phyloP scores from a whole-genome alignment of 257 asterid genomes.

The Nicotiana sylvestris region DNA sequence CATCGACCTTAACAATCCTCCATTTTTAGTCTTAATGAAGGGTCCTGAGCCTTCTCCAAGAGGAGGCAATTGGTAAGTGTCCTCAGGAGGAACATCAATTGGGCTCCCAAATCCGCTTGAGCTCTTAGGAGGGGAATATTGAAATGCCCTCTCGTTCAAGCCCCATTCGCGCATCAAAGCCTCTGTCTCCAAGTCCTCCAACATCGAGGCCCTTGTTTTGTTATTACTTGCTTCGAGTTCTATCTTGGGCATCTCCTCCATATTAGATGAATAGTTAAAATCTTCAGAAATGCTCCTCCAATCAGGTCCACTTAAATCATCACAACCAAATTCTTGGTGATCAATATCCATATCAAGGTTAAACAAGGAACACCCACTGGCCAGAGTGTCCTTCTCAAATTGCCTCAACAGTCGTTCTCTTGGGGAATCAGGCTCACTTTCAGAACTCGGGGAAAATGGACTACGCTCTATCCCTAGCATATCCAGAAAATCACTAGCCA shows the following conservation, averaged over 20 bases:
- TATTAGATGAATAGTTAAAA: constrained; percentile 22
- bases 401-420: constrained; percentile 74
- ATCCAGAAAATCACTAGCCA: constrained; percentile 76
- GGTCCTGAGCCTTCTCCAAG: constrained; percentile 82
- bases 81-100: constrained; percentile 45
- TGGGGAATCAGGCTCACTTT: constrained; percentile 93
- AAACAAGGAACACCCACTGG: constrained; percentile 56
- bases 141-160: constrained; percentile 64
- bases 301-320: constrained; percentile 27
- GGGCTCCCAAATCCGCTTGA: constrained; percentile 64
- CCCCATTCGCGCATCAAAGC: constrained; percentile 86
- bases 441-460: constrained; percentile 68
- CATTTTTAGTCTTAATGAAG: constrained; percentile 69
- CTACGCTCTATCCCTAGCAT: constrained; percentile 70
- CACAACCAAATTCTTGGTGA: constrained; percentile 22
- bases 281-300: constrained; percentile 45
- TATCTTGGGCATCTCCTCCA: constrained; percentile 35
- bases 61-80: constrained; percentile 55
- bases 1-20: constrained; percentile 89
- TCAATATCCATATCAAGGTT: constrained; percentile 40
- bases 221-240: constrained; percentile 35
- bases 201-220: constrained; percentile 46
- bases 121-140: constrained; percentile 51
- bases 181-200: constrained; percentile 92
- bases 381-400: constrained; percentile 81